A percentile compares a stretch with the other conserved stretches of the same genome.
phyloP scores from a whole-genome alignment of 2,329 filamentous ascomycete species.

The Fusarium humuli region DNA sequence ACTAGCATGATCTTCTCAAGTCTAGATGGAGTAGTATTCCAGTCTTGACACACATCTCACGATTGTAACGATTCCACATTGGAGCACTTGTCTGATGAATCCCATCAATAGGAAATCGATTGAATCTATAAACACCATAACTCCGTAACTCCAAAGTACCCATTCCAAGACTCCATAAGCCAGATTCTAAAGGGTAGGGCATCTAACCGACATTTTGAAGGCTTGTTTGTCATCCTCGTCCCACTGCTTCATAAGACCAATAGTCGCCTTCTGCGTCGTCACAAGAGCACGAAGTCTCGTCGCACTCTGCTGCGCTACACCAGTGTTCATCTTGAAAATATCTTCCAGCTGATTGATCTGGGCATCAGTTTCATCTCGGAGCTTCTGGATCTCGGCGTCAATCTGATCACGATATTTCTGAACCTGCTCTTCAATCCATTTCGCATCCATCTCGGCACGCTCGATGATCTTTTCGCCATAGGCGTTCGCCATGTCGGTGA shows the following conservation, averaged over 20 bases:
- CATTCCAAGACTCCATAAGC: background rate
- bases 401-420: too few relatives aligned
- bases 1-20: too few relatives aligned
- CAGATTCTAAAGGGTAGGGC: background rate
- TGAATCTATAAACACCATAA: too few relatives aligned
- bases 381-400: too few relatives aligned
- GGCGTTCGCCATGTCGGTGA: rapidly evolving
- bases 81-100: too few relatives aligned
- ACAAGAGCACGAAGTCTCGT: background rate
- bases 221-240: too few relatives aligned
- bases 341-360: background rate
- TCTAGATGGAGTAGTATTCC: too few relatives aligned
- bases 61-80: too few relatives aligned
- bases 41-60: too few relatives aligned
- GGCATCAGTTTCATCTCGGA: background rate
- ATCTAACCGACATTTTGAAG: too few relatives aligned
- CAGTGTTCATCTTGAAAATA: background rate
- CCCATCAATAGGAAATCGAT: too few relatives aligned
- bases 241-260: background rate
- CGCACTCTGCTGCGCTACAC: rapidly evolving
- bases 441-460: background rate
- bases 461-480: background rate
- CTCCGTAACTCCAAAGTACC: background rate
- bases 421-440: background rate
- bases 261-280: background rate